A percentile compares a stretch with the other conserved stretches of the same genome.
phyloP scores from a whole-genome alignment of 2,329 filamentous ascomycete species.

The Colletotrichum lini region DNA sequence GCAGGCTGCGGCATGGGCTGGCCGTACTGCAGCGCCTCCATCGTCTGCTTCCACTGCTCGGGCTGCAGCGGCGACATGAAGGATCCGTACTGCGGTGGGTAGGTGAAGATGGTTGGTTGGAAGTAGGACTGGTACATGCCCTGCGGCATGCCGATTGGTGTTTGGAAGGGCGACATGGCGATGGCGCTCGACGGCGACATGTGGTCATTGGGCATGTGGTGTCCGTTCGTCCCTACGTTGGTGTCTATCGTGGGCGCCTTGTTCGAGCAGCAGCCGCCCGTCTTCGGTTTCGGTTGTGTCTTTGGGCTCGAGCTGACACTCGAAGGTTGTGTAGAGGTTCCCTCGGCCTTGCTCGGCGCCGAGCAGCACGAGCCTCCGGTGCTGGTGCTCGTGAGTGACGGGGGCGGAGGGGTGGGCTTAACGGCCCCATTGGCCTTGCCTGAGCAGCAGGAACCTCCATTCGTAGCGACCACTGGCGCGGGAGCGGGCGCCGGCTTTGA shows the following conservation, averaged over 20 bases:
- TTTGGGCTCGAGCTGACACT: conserved; percentile 41
- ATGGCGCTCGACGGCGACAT: conserved; percentile 47
- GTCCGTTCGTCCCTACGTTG: conserved; percentile 28
- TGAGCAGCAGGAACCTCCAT: conserved; percentile 35
- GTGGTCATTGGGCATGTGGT: conserved; percentile 33
- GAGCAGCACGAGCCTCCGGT: conserved; percentile 45
- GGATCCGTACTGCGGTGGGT: conserved; percentile 68
- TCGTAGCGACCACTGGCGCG: background rate
- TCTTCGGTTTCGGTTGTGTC: conserved; percentile 41
- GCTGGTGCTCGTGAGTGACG: conserved; percentile 9
- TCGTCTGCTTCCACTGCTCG: conserved; percentile 66
- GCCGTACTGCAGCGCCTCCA: conserved; percentile 57
- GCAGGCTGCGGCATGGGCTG: conserved; percentile 50
- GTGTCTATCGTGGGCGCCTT: conserved; percentile 39
- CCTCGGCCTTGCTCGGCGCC: conserved; percentile 39
- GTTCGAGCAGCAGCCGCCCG: conserved; percentile 56
- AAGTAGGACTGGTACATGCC: conserved; percentile 58
- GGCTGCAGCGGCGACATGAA: conserved; percentile 69
- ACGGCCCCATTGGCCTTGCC: conserved; percentile 9
- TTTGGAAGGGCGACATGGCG: conserved; percentile 53
- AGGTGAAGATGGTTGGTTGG: conserved; percentile 65
- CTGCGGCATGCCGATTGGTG: conserved; percentile 54
- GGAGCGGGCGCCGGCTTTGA: conserved; percentile 19
- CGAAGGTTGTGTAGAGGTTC: conserved; percentile 30
- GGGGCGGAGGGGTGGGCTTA: conserved; percentile 17